These are phyloP conservation scores for Verticillium alfalfae DNA, from an alignment of 2,329 filamentous ascomycete genomes.

Conservation along the genomic window DNA sequence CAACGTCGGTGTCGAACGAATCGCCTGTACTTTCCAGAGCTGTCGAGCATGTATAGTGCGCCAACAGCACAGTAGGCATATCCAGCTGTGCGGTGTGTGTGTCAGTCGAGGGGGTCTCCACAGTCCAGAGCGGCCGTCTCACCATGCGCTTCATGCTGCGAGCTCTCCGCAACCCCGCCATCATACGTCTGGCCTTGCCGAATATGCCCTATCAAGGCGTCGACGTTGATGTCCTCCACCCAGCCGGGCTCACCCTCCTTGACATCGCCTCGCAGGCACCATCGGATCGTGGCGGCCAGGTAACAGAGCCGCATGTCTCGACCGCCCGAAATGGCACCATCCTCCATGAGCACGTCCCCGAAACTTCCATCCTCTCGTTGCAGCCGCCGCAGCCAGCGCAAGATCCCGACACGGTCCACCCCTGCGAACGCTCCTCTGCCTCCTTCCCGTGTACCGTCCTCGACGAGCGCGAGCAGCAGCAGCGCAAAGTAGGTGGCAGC, in stretches of 20 bases:
- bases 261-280: conserved; percentile 67
- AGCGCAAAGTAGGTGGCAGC: conserved; percentile 89
- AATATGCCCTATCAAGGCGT: conserved; percentile 65
- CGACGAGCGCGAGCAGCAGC: conserved; percentile 56
- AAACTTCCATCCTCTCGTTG: conserved; percentile 88
- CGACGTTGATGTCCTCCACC: conserved; percentile 69
- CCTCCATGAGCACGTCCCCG: conserved; percentile 68
- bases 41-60: conserved; percentile 69
- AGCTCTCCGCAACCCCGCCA: conserved; percentile 74
- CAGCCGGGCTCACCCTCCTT: conserved; percentile 42
- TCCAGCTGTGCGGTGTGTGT: conserved; percentile 52
- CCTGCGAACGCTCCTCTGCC: conserved; percentile 46
- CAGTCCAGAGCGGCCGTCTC: conserved; percentile 17
- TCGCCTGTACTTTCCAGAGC: conserved; percentile 37
- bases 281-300: conserved; percentile 74
- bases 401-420: conserved; percentile 61
- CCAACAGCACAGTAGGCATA: conserved; percentile 86
- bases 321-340: conserved; percentile 62
- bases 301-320: conserved; percentile 86
- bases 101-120: conserved; percentile 8
- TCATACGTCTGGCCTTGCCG: conserved; percentile 70
- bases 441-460: conserved; percentile 27
- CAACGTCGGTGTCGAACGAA: conserved; percentile 21
- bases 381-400: conserved; percentile 69
- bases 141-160: conserved; percentile 80